Evolutionary conservation across 1,139 yeast genomes (phyloP).

Genomic region (Saccharomyces pastorianus): DNA sequence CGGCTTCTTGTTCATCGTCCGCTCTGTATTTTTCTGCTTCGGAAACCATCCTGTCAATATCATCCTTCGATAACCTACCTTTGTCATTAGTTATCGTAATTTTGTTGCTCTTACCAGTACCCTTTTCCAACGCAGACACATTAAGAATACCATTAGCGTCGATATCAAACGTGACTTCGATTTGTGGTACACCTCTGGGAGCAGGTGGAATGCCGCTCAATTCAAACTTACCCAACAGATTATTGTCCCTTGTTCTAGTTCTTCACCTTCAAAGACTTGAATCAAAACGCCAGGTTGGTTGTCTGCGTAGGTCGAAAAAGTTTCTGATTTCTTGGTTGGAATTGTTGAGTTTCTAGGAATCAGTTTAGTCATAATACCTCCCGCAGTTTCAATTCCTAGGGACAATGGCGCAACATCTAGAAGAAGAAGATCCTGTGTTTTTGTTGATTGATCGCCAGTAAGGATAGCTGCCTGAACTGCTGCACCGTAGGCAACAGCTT

Average conservation of each 20-base stretch:
- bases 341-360: conserved; percentile 93
- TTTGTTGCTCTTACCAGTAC: conserved; percentile 74
- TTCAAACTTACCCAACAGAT: conserved; percentile 89
- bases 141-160: conserved; percentile 95
- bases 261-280: conserved; percentile 97
- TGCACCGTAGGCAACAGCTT: conserved; percentile 67
- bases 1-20: conserved; percentile 70
- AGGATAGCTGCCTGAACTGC: conserved; percentile 83
- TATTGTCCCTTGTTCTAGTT: conserved; percentile 89
- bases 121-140: conserved; percentile 89
- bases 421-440: conserved; percentile 73
- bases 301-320: conserved; percentile 92
- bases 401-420: conserved; percentile 91
- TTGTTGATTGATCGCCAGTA: conserved; percentile 76
- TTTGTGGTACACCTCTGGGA: conserved; percentile 96
- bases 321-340: conserved; percentile 93
- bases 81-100: conserved; percentile 81
- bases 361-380: conserved; percentile 95
- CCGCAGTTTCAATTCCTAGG: conserved; percentile 92
- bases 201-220: conserved; percentile 93
- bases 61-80: conserved; percentile 88
- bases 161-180: conserved; percentile 89
- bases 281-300: conserved; percentile 94
- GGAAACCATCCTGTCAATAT: conserved; percentile 84
- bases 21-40: conserved; percentile 78